These are phyloP conservation scores for Mucor irregularis DNA, from an alignment of 371 early-diverging fungal genomes.

Conservation along the genomic window DNA sequence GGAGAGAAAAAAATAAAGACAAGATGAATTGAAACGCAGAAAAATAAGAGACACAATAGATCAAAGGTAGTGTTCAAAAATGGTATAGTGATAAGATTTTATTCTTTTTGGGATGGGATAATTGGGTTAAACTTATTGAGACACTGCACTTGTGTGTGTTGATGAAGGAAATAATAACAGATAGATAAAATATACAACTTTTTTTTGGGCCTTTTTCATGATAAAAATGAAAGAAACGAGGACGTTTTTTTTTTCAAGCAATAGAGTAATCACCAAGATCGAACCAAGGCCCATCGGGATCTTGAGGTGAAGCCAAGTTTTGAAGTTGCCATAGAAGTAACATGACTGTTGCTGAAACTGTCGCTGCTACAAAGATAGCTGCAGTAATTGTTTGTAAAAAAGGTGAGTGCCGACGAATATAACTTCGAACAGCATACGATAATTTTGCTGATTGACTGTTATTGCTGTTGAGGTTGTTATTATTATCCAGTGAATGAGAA, in stretches of 20 bases:
- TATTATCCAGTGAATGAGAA: slow-evolving; percentile 4
- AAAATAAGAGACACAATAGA: too few relatives aligned
- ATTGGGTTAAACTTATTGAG: too few relatives aligned
- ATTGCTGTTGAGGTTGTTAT: slow-evolving; percentile 4
- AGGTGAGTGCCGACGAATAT: slow-evolving; percentile 28
- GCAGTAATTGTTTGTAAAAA: slow-evolving; percentile 41
- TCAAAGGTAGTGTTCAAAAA: too few relatives aligned
- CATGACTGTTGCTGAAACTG: slow-evolving; percentile 48
- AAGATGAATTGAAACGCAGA: too few relatives aligned
- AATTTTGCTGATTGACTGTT: slow-evolving; percentile 9
- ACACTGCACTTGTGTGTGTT: too few relatives aligned
- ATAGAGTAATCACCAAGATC: slow-evolving; percentile 17
- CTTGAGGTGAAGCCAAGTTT: slow-evolving; percentile 39
- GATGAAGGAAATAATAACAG: not conserved
- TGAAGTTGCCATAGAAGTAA: slow-evolving; percentile 47
- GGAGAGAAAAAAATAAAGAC: too few relatives aligned
- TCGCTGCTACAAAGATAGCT: slow-evolving; percentile 43
- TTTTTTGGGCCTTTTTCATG: too few relatives aligned
- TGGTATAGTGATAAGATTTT: too few relatives aligned
- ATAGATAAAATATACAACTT: not conserved
- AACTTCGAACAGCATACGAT: slow-evolving; percentile 21
- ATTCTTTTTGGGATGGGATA: too few relatives aligned
- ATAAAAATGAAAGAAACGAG: not conserved
- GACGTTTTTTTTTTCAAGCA: not conserved
- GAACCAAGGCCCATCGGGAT: slow-evolving; percentile 43